Percentiles rank a stretch among this genome's conserved stretches.
Evolutionary conservation across 106 monocot species (phyloP).

Genomic region (Apostasia shenzhenica): DNA sequence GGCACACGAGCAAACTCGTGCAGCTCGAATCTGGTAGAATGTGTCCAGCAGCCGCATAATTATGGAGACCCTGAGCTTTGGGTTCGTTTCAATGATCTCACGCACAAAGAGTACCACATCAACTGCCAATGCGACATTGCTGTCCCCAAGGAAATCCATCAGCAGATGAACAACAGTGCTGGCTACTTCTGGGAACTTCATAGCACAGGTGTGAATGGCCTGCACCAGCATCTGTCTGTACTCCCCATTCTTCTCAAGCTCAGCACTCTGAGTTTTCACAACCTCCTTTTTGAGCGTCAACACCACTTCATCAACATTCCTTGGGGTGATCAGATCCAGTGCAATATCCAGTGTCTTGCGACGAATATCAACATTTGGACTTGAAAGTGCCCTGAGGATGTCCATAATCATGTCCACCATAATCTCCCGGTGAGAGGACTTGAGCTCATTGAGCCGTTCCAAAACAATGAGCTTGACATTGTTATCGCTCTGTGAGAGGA

Average conservation of each 20-base stretch:
- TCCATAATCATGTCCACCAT: conserved; percentile 91
- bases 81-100: conserved; percentile 88
- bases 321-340: conserved; percentile 68
- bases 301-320: conserved; percentile 85
- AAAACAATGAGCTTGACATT: conserved; percentile 86
- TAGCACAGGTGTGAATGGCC: conserved; percentile 81
- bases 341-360: conserved; percentile 76
- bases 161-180: conserved; percentile 80
- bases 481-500: conserved; percentile 83
- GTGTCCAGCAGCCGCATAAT: conserved; percentile 75
- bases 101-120: conserved; percentile 84
- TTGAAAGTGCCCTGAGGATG: conserved; percentile 64
- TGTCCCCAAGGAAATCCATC: conserved; percentile 91
- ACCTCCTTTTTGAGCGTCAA: conserved; percentile 89
- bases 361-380: conserved; percentile 79
- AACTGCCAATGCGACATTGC: conserved; percentile 78
- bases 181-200: conserved; percentile 91
- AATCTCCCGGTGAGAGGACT: conserved; percentile 54
- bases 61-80: conserved; percentile 82
- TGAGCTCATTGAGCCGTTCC: conserved; percentile 73
- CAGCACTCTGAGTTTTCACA: conserved; percentile 79
- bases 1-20: conserved; percentile 80
- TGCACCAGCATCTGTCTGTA: conserved; percentile 92
- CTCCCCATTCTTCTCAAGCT: conserved; percentile 82
- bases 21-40: conserved; percentile 82